Evolutionary conservation across 306 rosid genomes (phyloP).

Genomic region (Cucumis sativus): DNA sequence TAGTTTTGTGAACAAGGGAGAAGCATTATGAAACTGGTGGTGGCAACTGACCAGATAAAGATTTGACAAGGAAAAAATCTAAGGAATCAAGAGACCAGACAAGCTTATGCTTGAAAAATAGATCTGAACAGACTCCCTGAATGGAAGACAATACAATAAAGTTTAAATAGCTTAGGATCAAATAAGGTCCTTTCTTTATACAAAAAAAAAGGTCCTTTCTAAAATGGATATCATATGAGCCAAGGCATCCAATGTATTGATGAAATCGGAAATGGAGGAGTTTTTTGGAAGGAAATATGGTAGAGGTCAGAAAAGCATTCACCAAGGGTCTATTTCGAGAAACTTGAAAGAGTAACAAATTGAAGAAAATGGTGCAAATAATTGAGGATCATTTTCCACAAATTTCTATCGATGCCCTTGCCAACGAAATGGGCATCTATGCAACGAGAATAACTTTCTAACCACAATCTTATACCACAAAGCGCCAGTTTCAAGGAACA

Average conservation of each 20-base stretch:
- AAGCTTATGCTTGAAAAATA: not conserved
- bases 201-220: not conserved
- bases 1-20: not conserved
- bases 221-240: not conserved
- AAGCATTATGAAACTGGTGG: not conserved
- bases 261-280: not conserved
- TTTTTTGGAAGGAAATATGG: not conserved
- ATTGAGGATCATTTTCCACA: not conserved
- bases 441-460: not conserved
- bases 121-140: not conserved
- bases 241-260: not conserved
- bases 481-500: not conserved
- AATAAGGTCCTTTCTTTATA: not conserved
- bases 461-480: not conserved
- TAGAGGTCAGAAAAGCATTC: not conserved
- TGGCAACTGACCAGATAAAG: not conserved
- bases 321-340: not conserved
- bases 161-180: not conserved
- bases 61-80: not conserved
- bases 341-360: not conserved
- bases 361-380: not conserved
- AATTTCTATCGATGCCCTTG: not conserved
- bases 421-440: not conserved
- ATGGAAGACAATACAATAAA: not conserved
- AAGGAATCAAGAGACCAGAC: not conserved